Evolutionary conservation across 257 asterid genomes (phyloP).

Genomic region (Coffea canephora): DNA sequence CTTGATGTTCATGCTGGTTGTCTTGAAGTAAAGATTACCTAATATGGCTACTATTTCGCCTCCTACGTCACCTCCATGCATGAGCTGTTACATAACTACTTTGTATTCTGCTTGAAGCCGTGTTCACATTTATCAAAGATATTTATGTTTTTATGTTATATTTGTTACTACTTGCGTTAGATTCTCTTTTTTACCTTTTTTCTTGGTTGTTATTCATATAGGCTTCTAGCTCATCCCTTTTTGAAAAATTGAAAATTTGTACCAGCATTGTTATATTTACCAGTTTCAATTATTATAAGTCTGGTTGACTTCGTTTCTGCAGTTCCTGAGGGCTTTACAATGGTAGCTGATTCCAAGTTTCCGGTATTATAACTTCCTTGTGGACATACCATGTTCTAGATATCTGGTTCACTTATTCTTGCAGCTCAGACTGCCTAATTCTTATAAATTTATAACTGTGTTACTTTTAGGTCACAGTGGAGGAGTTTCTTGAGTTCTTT

Average conservation of each 20-base stretch:
- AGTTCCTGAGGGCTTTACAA: constrained; percentile 74
- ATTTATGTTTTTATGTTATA: too few relatives aligned
- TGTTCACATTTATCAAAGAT: too few relatives aligned
- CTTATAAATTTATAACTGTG: constrained; percentile 2
- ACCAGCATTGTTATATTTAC: background rate
- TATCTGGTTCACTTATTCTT: background rate
- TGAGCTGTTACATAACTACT: background rate
- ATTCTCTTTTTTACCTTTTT: background rate
- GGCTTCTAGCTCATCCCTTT: background rate
- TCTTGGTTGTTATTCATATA: background rate
- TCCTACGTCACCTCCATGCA: background rate
- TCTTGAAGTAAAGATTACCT: background rate
- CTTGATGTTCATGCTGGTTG: background rate
- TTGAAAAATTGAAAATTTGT: background rate
- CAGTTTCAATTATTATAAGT: constrained; percentile 15
- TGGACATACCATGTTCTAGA: background rate
- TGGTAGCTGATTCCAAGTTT: constrained; percentile 84
- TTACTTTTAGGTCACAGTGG: constrained; percentile 54
- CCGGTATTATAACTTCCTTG: constrained; percentile 46
- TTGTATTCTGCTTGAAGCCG: background rate
- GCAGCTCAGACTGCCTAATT: background rate
- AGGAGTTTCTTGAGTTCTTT: constrained; percentile 73
- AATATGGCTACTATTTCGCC: background rate
- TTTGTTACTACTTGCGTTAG: too few relatives aligned
- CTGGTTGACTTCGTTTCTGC: constrained; percentile 31